Conservation (phyloP, 192 early-diverging fungal genomes). For the Phycomyces blakesleeanus region DNA sequence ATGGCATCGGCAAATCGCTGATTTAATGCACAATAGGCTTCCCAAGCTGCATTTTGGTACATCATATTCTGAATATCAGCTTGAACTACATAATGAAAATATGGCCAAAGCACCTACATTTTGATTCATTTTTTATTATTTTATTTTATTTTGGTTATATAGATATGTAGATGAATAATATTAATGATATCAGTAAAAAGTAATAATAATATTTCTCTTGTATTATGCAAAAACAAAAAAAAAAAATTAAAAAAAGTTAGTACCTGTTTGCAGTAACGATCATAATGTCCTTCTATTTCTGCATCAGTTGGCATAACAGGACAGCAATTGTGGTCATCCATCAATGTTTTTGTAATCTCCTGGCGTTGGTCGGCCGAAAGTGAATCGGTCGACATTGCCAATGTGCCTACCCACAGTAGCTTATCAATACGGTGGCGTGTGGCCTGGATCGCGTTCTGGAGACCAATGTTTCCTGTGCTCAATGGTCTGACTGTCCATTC, state of each 20-base stretch:
- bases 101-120: constrained; percentile 86
- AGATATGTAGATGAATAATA: too few species aligned
- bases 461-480: constrained; percentile 87
- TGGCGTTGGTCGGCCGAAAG: constrained; percentile 57
- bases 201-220: not conserved
- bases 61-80: constrained; percentile 81
- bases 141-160: too few species aligned
- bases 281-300: constrained; percentile 89
- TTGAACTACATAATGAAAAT: constrained; percentile 92
- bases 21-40: constrained; percentile 81
- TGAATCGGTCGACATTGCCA: constrained; percentile 72
- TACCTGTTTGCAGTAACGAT: constrained; percentile 94
- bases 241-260: not conserved
- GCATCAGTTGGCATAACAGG: constrained; percentile 79
- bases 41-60: constrained; percentile 78
- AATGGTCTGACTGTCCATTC: constrained; percentile 69
- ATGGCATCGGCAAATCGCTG: constrained; percentile 82
- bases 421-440: constrained; percentile 52
- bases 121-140: too few species aligned
- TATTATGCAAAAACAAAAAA: not conserved
- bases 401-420: constrained; percentile 72
- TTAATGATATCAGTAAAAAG: not conserved
- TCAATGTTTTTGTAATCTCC: constrained; percentile 58
- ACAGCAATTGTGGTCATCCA: constrained; percentile 59
- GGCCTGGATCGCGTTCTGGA: constrained; percentile 86